phyloP scores from a whole-genome alignment of 1,284 basidiomycete genomes.

The Anthracocystis setariae region DNA sequence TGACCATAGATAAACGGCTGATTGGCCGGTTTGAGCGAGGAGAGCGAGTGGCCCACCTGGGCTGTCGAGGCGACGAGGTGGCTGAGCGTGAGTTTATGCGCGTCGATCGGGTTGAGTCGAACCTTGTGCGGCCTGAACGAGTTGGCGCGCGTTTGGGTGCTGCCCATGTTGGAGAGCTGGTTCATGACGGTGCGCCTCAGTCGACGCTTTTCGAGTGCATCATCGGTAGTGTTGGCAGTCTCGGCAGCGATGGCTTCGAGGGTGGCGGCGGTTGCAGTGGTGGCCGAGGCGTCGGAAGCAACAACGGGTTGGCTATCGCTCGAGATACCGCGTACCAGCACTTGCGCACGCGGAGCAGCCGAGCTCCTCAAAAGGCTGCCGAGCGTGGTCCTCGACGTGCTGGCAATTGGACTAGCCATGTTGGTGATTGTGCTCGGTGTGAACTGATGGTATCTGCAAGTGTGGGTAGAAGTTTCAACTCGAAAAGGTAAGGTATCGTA shows the following conservation, averaged over 20 bases:
- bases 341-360: constrained; percentile 2
- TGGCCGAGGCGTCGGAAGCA: constrained; percentile 12
- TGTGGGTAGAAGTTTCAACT: too few species aligned
- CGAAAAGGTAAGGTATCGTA: too few species aligned
- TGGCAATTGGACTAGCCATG: constrained; percentile 54
- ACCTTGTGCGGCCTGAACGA: constrained; percentile 80
- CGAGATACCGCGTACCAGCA: constrained; percentile 16
- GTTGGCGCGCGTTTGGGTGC: constrained; percentile 77
- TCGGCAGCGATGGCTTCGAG: constrained; percentile 4
- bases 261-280: constrained; percentile 4
- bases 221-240: constrained; percentile 13
- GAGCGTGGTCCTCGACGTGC: constrained; percentile 45
- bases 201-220: constrained; percentile 39
- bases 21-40: constrained; percentile 85
- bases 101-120: constrained; percentile 75
- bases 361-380: constrained; percentile 31
- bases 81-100: constrained; percentile 80
- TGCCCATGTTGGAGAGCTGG: constrained; percentile 78
- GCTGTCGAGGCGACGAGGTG: constrained; percentile 91
- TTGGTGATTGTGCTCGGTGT: background rate
- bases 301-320: constrained; percentile 10
- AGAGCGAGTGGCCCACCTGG: constrained; percentile 87
- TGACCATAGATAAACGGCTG: constrained; percentile 93
- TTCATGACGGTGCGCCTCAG: constrained; percentile 70
- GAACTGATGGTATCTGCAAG: too few species aligned